Conservation (phyloP, 2,329 filamentous ascomycete species). For the Clarireedia homoeocarpa region DNA sequence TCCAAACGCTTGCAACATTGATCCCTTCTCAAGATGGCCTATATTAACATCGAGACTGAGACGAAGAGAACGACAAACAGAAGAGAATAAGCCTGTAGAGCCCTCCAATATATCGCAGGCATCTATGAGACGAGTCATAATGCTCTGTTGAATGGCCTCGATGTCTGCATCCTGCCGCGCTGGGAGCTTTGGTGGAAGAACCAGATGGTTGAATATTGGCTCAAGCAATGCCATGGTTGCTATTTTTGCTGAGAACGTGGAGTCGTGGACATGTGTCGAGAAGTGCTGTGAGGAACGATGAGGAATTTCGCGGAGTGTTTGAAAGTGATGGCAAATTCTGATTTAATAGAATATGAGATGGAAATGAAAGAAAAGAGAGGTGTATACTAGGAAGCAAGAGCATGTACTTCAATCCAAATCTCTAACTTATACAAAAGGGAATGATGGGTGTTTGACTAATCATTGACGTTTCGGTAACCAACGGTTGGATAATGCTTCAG, state of each 20-base stretch:
- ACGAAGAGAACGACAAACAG: slow-evolving; percentile 14
- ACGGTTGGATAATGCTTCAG: too few species aligned
- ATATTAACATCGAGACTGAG: slow-evolving; percentile 9
- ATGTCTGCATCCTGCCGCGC: slow-evolving; percentile 28
- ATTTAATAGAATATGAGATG: too few species aligned
- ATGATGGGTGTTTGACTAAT: too few species aligned
- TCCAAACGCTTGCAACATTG: slow-evolving; percentile 25
- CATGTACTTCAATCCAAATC: too few species aligned
- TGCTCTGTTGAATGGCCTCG: slow-evolving; percentile 23
- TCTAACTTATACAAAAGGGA: too few species aligned
- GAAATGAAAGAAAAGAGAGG: too few species aligned
- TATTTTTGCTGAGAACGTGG: background rate
- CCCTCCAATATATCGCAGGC: slow-evolving; percentile 16
- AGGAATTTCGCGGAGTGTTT: too few species aligned
- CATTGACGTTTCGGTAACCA: too few species aligned
- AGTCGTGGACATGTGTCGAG: too few species aligned
- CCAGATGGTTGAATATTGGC: slow-evolving; percentile 35
- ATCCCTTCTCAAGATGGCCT: background rate
- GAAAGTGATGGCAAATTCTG: too few species aligned
- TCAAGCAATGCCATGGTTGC: slow-evolving; percentile 12
- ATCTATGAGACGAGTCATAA: slow-evolving; percentile 24
- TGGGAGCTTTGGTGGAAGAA: slow-evolving; percentile 36
- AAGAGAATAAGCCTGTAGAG: slow-evolving; percentile 14
- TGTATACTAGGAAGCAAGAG: too few species aligned
- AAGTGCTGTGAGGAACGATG: too few species aligned